phyloP scores from a whole-genome alignment of 2,329 filamentous ascomycete genomes.

The Penicillium sp. region DNA sequence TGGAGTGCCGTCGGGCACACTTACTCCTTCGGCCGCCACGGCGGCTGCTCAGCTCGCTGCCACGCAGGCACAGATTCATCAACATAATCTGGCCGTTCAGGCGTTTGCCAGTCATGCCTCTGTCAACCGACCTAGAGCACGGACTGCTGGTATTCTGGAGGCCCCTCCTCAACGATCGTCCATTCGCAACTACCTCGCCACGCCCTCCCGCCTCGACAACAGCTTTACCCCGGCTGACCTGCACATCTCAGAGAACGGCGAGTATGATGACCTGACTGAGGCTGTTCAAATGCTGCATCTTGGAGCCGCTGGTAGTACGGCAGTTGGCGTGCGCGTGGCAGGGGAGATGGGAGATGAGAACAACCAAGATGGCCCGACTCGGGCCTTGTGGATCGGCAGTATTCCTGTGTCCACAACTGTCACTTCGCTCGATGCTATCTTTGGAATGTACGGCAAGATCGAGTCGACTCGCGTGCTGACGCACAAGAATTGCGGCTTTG shows the following conservation, averaged over 20 bases:
- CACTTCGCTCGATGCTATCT: conserved; percentile 91
- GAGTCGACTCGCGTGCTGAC: conserved; percentile 90
- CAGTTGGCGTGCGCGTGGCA: conserved; percentile 63
- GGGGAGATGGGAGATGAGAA: conserved; percentile 74
- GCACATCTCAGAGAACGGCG: conserved; percentile 70
- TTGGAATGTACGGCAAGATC: conserved; percentile 88
- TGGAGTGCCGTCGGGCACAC: conserved; percentile 58
- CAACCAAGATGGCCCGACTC: conserved; percentile 83
- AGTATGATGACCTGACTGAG: conserved; percentile 78
- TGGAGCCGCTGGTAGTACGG: conserved; percentile 38
- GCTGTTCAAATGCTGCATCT: conserved; percentile 81
- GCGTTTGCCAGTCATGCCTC: conserved; percentile 85
- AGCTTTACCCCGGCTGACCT: conserved; percentile 76
- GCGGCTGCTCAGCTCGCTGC: conserved; percentile 60
- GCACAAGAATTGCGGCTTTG: conserved; percentile 98
- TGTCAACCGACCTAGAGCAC: conserved; percentile 78
- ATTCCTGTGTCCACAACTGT: conserved; percentile 97
- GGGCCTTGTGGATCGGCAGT: conserved; percentile 94
- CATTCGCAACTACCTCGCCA: conserved; percentile 74
- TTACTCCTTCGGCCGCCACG: conserved; percentile 60
- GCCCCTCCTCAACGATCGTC: conserved; percentile 65
- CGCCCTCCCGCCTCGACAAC: conserved; percentile 73
- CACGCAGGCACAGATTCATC: conserved; percentile 72
- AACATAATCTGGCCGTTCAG: conserved; percentile 91
- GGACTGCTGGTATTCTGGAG: conserved; percentile 90